These are phyloP conservation scores for Violaceomyces palustris DNA, from an alignment of 1,284 basidiomycete species.

Conservation along the genomic window DNA sequence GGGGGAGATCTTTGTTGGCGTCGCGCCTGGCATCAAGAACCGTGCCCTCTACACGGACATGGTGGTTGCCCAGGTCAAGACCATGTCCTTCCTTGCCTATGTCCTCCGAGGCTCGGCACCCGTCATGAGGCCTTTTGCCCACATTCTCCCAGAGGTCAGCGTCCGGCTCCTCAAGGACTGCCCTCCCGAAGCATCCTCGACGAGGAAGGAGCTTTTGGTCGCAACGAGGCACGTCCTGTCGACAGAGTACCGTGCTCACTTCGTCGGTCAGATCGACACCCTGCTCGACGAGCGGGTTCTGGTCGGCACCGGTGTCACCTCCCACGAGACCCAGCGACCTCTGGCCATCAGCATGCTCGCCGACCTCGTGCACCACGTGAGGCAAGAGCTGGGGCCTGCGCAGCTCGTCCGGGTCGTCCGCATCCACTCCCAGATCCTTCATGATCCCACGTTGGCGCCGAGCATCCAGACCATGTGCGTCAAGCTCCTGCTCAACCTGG, in stretches of 20 bases:
- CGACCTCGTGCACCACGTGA: slow-evolving; percentile 87
- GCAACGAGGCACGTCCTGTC: slow-evolving; percentile 86
- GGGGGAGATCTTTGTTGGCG: slow-evolving; percentile 75
- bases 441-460: slow-evolving; percentile 77
- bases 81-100: slow-evolving; percentile 85
- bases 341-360: slow-evolving; percentile 83
- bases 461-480: slow-evolving; percentile 85
- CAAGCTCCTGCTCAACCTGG: slow-evolving; percentile 85
- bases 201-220: slow-evolving; percentile 75
- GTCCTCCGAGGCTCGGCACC: slow-evolving; percentile 71
- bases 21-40: slow-evolving; percentile 67
- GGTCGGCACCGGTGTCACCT: slow-evolving; percentile 71
- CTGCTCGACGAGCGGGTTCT: slow-evolving; percentile 87
- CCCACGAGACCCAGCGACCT: slow-evolving; percentile 73
- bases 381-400: slow-evolving; percentile 70
- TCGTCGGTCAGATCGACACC: slow-evolving; percentile 81
- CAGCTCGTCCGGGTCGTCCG: slow-evolving; percentile 79
- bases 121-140: slow-evolving; percentile 71
- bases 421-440: slow-evolving; percentile 80
- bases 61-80: slow-evolving; percentile 80
- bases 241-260: slow-evolving; percentile 72
- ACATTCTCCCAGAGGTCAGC: slow-evolving; percentile 74
- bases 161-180: slow-evolving; percentile 89
- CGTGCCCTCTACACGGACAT: slow-evolving; percentile 77
- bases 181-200: slow-evolving; percentile 76